Evolutionary conservation across 495 filamentous ascomycete genomes (phyloP).

Genomic region (Oidiodendron maius): DNA sequence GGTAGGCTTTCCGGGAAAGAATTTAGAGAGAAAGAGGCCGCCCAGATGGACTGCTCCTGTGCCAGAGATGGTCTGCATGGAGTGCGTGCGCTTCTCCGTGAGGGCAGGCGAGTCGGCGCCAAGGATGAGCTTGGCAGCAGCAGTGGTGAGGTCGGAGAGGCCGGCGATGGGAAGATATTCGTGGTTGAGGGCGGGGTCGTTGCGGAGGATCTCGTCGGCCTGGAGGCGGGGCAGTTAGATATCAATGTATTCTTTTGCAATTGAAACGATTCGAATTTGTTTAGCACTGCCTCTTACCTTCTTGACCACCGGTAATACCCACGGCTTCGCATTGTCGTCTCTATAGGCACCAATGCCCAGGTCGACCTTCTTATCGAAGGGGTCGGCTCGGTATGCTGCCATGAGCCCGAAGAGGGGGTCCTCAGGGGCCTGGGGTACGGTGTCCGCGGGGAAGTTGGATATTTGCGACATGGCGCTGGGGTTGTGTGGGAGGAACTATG

Average conservation of each 20-base stretch:
- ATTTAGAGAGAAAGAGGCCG: conserved; percentile 76
- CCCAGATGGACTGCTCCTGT: conserved; percentile 89
- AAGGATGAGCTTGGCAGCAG: conserved; percentile 85
- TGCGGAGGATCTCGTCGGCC: conserved; percentile 84
- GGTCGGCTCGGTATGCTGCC: conserved; percentile 80
- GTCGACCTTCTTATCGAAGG: conserved; percentile 85
- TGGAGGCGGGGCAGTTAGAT: conserved; percentile 30
- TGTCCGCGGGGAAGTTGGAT: conserved; percentile 75
- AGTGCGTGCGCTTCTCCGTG: conserved; percentile 71
- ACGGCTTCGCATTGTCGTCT: conserved; percentile 95
- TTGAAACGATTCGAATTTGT: no score
- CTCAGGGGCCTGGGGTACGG: conserved; percentile 85
- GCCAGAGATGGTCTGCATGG: conserved; percentile 80
- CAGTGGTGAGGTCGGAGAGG: conserved; percentile 72
- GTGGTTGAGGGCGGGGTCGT: conserved; percentile 88
- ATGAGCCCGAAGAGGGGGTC: conserved; percentile 94
- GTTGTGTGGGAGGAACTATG: conserved; percentile 11
- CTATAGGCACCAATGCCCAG: conserved; percentile 95
- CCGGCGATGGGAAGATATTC: conserved; percentile 98
- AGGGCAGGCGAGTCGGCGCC: conserved; percentile 76
- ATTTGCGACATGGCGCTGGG: conserved; percentile 39
- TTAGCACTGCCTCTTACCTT: conserved; percentile 62
- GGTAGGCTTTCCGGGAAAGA: conserved; percentile 62
- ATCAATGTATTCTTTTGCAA: not conserved
- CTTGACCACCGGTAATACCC: conserved; percentile 93